phyloP scores from a whole-genome alignment of 331 rosid species.

The Telfairia occidentalis region DNA sequence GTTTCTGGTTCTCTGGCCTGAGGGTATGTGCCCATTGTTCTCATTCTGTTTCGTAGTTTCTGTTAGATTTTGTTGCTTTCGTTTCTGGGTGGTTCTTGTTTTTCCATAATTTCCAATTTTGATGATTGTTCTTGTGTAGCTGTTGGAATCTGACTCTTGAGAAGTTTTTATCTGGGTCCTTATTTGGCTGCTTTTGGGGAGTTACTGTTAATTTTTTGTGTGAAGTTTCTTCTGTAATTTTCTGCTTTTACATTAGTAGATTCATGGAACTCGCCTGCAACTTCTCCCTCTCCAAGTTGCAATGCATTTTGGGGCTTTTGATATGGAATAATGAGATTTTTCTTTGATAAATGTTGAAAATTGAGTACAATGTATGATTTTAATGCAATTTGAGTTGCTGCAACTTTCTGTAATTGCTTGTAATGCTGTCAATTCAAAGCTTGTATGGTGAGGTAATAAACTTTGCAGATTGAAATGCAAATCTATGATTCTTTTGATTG shows the following conservation, averaged over 20 bases:
- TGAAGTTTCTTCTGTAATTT: background rate
- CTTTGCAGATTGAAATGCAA: background rate
- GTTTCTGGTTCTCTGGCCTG: background rate
- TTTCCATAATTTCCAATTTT: background rate
- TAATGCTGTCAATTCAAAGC: background rate
- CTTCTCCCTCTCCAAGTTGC: background rate
- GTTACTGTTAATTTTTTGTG: background rate
- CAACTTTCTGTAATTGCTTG: background rate
- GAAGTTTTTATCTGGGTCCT: background rate
- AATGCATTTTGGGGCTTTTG: background rate
- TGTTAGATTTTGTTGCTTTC: background rate
- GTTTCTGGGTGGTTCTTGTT: background rate
- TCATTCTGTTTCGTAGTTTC: background rate
- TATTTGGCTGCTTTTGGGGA: background rate
- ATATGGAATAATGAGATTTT: background rate
- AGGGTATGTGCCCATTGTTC: slow-evolving; percentile 1
- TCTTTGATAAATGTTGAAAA: background rate
- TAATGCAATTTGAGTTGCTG: background rate
- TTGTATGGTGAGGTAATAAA: background rate
- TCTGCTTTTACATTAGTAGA: background rate
- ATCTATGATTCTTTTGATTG: background rate
- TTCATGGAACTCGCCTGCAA: background rate
- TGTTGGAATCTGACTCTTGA: background rate
- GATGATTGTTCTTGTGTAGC: background rate
- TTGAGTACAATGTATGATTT: background rate